These are phyloP conservation scores for Brachypodium distachyon DNA, from an alignment of 202 grass and related monocot genomes.

Conservation along the genomic window DNA sequence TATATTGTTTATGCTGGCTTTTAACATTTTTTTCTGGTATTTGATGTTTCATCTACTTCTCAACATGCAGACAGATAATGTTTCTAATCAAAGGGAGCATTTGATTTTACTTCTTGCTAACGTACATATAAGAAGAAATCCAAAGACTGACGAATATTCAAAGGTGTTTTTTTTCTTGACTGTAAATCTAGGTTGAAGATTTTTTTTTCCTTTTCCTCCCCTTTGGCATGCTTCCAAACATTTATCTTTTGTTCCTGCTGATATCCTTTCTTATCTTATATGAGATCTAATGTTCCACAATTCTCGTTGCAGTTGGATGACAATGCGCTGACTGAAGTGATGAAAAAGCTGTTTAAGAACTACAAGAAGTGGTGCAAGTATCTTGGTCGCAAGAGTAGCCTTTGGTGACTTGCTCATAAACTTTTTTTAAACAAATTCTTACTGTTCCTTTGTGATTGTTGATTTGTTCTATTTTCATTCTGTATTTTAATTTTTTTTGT, in stretches of 20 bases:
- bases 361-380: slow-evolving; percentile 95
- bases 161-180: slow-evolving; percentile 58
- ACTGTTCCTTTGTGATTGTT: background rate
- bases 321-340: slow-evolving; percentile 54
- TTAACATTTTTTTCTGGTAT: slow-evolving; percentile 18
- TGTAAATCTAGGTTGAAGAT: slow-evolving; percentile 2
- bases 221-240: background rate
- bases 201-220: background rate
- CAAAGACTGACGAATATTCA: slow-evolving; percentile 45
- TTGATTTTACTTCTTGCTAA: slow-evolving; percentile 93
- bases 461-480: slow-evolving; percentile 6
- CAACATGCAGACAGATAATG: slow-evolving; percentile 80
- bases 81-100: slow-evolving; percentile 93
- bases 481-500: background rate
- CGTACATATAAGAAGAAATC: slow-evolving; percentile 62
- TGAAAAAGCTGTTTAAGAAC: slow-evolving; percentile 94
- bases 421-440: slow-evolving; percentile 8
- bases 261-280: slow-evolving; percentile 11
- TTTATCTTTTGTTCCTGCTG: background rate
- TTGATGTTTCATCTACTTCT: slow-evolving; percentile 33
- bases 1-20: slow-evolving; percentile 17
- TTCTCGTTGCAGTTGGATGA: slow-evolving; percentile 67
- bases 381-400: slow-evolving; percentile 76
- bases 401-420: slow-evolving; percentile 49
- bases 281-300: slow-evolving; percentile 13